These are phyloP conservation scores for Spongospora subterranea DNA, from an alignment of 208 protist genomes.

Conservation along the genomic window DNA sequence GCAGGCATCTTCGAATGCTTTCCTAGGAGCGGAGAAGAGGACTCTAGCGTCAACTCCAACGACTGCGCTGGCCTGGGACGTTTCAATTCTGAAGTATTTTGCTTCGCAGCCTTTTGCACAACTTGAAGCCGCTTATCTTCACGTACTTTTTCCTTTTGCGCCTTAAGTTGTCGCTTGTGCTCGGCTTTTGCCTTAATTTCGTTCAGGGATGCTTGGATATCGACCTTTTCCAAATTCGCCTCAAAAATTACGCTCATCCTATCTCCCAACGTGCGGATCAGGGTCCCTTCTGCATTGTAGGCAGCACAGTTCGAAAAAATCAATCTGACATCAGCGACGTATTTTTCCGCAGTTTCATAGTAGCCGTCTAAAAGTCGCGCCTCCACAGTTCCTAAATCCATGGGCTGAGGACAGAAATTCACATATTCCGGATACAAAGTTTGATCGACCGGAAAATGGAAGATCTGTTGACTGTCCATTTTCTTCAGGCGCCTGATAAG, in stretches of 20 bases:
- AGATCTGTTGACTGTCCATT: not conserved
- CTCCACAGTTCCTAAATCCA: constrained; percentile 34
- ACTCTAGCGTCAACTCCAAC: not conserved
- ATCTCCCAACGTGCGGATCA: constrained; percentile 3
- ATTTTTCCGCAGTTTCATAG: not conserved
- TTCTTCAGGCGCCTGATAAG: constrained; percentile 36
- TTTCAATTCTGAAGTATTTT: not conserved
- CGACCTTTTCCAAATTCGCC: not conserved
- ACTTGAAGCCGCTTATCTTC: not conserved
- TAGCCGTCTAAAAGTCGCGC: not conserved
- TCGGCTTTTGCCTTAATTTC: not conserved
- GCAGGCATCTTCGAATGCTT: not conserved
- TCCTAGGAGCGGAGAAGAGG: not conserved
- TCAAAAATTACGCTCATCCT: constrained; percentile 2
- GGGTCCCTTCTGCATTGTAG: constrained; percentile 32
- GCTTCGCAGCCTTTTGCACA: constrained; percentile 23
- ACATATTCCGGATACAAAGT: constrained; percentile 14
- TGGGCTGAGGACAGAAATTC: not conserved
- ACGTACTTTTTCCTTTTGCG: not conserved
- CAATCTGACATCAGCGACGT: constrained; percentile 11
- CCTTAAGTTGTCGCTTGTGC: not conserved
- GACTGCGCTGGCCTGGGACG: not conserved
- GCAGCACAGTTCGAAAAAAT: constrained; percentile 41
- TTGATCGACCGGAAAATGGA: constrained; percentile 30
- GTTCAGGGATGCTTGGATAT: constrained; percentile 36